Conservation (phyloP, 331 rosid genomes). For the Malus hybrid region DNA sequence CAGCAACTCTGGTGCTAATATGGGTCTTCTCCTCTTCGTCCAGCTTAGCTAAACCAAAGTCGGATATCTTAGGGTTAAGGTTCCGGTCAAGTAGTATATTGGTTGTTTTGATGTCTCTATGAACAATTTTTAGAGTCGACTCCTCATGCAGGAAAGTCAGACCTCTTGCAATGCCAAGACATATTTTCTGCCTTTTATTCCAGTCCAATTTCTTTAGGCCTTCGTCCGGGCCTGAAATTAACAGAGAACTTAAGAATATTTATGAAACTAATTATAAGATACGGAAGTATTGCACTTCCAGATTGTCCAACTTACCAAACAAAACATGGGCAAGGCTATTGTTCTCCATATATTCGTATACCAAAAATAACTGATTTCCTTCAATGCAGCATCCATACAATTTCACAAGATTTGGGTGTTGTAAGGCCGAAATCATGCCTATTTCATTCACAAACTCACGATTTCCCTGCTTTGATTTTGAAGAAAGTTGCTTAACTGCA, state of each 20-base stretch:
- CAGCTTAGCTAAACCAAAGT: slow-evolving; percentile 23
- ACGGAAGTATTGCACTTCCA: too few species aligned
- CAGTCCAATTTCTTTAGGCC: too few species aligned
- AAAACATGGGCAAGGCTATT: background rate
- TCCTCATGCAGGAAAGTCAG: slow-evolving; percentile 36
- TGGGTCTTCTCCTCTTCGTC: slow-evolving; percentile 15
- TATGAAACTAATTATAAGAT: too few species aligned
- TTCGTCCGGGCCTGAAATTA: too few species aligned
- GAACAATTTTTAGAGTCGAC: slow-evolving; percentile 30
- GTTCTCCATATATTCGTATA: slow-evolving; percentile 12
- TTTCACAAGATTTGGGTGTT: slow-evolving; percentile 8
- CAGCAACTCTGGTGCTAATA: slow-evolving; percentile 20
- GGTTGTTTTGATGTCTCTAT: slow-evolving; percentile 36
- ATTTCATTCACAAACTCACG: slow-evolving; percentile 17
- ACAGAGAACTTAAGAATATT: too few species aligned
- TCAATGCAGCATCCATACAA: slow-evolving; percentile 7
- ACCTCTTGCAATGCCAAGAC: slow-evolving; percentile 31
- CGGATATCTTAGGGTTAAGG: slow-evolving; percentile 13
- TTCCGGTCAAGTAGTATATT: slow-evolving; percentile 12
- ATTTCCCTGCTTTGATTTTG: slow-evolving; percentile 15
- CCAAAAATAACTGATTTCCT: slow-evolving; percentile 5
- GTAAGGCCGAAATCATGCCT: slow-evolving; percentile 9
- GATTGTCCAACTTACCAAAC: background rate
- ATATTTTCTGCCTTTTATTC: slow-evolving; percentile 28
- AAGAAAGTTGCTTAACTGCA: slow-evolving; percentile 19